These are phyloP conservation scores for Hevea brasiliensis DNA, from an alignment of 345 rosid genomes.

Conservation along the genomic window DNA sequence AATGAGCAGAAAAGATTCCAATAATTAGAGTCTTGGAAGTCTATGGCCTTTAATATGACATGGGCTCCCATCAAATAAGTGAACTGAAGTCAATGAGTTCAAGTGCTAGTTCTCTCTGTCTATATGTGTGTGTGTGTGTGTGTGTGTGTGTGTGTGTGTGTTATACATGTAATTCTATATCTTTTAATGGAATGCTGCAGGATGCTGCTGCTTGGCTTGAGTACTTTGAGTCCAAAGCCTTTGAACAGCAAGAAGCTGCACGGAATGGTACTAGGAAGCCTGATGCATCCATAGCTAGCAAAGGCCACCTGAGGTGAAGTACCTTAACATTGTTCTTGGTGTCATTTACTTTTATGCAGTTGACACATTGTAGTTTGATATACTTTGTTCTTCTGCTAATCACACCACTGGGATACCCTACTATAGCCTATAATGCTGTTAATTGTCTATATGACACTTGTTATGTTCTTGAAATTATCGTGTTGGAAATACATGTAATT, in stretches of 20 bases:
- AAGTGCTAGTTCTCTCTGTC: no score
- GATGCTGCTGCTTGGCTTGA: constrained; percentile 99
- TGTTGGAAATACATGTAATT: neutral
- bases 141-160: no score
- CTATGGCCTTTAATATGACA: neutral
- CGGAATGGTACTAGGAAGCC: constrained; percentile 96
- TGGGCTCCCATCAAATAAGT: neutral
- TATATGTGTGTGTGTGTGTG: no score
- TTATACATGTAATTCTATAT: neutral
- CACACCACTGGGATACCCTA: neutral
- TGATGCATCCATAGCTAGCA: constrained; percentile 98
- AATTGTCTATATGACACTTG: neutral
- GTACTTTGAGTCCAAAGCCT: constrained; percentile 95
- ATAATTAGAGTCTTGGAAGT: neutral
- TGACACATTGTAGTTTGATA: constrained; percentile 2
- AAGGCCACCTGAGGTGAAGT: constrained; percentile 92
- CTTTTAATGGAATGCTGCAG: constrained; percentile 44
- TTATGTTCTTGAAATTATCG: neutral
- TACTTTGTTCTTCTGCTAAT: constrained; percentile 2
- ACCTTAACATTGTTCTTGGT: neutral
- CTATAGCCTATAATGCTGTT: constrained; percentile 1
- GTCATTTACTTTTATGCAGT: constrained; percentile 3
- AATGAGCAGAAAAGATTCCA: neutral
- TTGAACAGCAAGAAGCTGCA: constrained; percentile 98
- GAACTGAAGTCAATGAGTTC: no score